Base-by-base conservation (phyloP, 257 asterid species). In the Mitragyna speciosa region DNA sequence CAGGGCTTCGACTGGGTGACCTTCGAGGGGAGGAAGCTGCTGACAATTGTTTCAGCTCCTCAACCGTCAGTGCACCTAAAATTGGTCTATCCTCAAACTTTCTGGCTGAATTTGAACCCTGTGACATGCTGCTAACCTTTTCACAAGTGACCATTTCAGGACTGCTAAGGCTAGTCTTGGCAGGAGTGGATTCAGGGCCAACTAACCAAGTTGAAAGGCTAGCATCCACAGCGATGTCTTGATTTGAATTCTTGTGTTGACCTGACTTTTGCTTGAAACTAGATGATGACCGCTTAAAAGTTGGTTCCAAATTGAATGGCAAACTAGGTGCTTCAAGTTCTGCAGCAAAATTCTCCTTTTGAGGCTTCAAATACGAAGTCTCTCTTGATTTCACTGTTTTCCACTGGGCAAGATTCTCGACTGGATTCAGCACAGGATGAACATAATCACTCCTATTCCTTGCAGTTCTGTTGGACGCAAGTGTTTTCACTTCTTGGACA, bases 41-140 rank as follows among this genome's bases (percentile, higher is more conserved):
- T 7, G 94, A 87, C 28, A 90, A 79, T 73, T 92, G 97, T 82
- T 90, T 94, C 83, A 96, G 89, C 86, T 94, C 98, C 54, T 96
- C 99, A 61, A 92, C 90, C 4, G 98, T 96, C 87, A 94, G 73
- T 39, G 98, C 99, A 41, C 99, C 99, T 84, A 96, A 89, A 82
- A 96, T 94, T 10, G 99, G 99, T 43, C 99, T 87, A 81, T 96
- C 99, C 63, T 89, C 98, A 51, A 89, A 94, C 86, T 87, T 90
- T 83, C 80, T 87, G 5, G 66, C 80, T 61, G 95, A 84, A 72
- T 73, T 87, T 43, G 92, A 81, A 66, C 92, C 89, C 73, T 77
- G 89, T 64, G 95, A 88, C 56, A 58, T n/a, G 51, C 85, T 24
- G 56, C 85, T 74, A n/a, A 63, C 58, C 58, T 69, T 85, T 59